phyloP scores from a whole-genome alignment of 2,329 filamentous ascomycete species.

The Aspergillus glaucus region DNA sequence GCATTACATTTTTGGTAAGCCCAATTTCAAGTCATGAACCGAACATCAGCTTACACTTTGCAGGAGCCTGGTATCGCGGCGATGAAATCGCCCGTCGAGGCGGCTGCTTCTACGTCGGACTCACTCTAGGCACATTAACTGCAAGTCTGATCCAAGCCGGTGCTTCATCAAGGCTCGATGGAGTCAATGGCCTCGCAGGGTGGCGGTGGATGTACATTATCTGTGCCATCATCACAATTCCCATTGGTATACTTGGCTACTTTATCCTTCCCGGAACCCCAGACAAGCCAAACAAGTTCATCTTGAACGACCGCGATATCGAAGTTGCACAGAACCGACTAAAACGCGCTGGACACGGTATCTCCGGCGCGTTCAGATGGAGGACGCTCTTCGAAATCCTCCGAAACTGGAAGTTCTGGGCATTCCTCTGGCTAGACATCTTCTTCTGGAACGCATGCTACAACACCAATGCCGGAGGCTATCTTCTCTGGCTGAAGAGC shows the following conservation, averaged over 20 bases:
- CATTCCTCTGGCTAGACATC: constrained; percentile 46
- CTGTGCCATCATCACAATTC: constrained; percentile 50
- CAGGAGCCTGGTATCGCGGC: constrained; percentile 44
- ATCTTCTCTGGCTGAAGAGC: constrained; percentile 55
- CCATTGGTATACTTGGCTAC: constrained; percentile 46
- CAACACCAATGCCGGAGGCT: constrained; percentile 46
- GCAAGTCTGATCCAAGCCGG: constrained; percentile 47
- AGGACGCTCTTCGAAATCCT: constrained; percentile 28
- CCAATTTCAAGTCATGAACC: background rate
- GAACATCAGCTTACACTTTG: background rate
- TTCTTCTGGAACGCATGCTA: constrained; percentile 52
- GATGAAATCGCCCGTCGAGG: constrained; percentile 45
- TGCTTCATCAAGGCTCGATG: constrained; percentile 36
- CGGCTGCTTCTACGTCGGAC: constrained; percentile 48
- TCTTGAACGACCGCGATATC: constrained; percentile 45
- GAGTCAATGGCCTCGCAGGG: constrained; percentile 41
- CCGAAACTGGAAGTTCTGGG: constrained; percentile 45
- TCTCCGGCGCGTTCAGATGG: constrained; percentile 24
- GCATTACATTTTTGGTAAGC: constrained; percentile 29
- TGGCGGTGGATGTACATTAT: constrained; percentile 57
- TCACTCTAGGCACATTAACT: constrained; percentile 48
- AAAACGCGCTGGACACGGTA: constrained; percentile 37
- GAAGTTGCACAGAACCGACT: constrained; percentile 43
- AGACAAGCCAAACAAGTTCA: constrained; percentile 44
- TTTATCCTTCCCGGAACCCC: constrained; percentile 49